These are phyloP conservation scores for Nigrograna mackinnonii DNA, from an alignment of 2,329 filamentous ascomycete genomes.

Conservation along the genomic window DNA sequence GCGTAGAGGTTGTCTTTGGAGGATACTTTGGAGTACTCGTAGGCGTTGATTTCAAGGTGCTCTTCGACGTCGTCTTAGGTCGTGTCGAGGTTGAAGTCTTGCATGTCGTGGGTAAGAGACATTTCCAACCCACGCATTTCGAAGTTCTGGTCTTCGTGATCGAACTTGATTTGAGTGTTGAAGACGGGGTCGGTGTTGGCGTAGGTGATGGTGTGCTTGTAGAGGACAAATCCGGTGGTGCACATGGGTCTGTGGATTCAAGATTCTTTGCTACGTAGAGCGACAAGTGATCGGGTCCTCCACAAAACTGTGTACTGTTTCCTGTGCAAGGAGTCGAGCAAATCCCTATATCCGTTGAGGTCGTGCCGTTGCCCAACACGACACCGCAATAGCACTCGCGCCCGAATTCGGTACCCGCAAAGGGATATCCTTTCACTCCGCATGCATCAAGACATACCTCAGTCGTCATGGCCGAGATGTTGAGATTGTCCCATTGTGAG, in stretches of 20 bases:
- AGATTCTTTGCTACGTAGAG: conserved; percentile 25
- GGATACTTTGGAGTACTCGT: background rate
- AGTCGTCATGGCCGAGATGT: conserved; percentile 36
- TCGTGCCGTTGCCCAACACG: too few relatives aligned
- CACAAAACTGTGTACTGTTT: conserved; percentile 24
- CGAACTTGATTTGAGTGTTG: conserved; percentile 1
- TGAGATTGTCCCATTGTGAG: conserved; percentile 33
- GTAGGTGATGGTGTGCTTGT: conserved; percentile 3
- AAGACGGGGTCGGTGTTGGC: conserved; percentile 7
- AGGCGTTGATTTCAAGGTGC: background rate
- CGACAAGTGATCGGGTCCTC: conserved; percentile 18
- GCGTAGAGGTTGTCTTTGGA: conserved; percentile 2
- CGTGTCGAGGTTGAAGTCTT: conserved; percentile 3
- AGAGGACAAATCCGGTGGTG: conserved; percentile 10
- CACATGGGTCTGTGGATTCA: conserved; percentile 15
- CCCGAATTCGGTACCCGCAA: conserved; percentile 40
- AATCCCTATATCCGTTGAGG: too few relatives aligned
- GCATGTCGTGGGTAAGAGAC: conserved; percentile 3
- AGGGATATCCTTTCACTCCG: conserved; percentile 37
- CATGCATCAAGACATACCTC: conserved; percentile 43
- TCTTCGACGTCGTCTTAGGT: background rate
- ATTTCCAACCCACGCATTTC: conserved; percentile 6
- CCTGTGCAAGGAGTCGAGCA: too few relatives aligned
- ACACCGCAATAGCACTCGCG: conserved; percentile 40
- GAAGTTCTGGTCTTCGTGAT: conserved; percentile 2